Percentiles rank a stretch among this genome's conserved stretches.
Evolutionary conservation across 257 asterid species (phyloP).

Genomic region (Sherardia arvensis): DNA sequence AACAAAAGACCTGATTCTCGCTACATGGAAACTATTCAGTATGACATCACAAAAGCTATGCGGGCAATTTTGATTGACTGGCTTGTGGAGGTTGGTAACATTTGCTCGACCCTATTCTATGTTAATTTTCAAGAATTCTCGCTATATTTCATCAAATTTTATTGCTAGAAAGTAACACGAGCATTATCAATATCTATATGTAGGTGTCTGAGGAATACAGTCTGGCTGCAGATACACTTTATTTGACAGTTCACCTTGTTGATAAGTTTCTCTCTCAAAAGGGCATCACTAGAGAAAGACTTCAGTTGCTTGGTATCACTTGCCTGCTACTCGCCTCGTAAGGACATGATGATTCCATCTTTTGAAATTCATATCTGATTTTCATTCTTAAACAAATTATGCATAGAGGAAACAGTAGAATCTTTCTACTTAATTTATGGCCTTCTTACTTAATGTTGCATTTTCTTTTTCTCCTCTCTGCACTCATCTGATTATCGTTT

Average conservation of each 20-base stretch:
- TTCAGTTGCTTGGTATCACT: slow-evolving; percentile 7
- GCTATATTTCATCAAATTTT: not conserved
- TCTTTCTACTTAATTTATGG: not conserved
- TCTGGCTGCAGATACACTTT: slow-evolving; percentile 34
- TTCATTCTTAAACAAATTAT: not conserved
- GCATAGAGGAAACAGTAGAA: not conserved
- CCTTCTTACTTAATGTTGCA: not conserved
- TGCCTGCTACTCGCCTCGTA: slow-evolving; percentile 1
- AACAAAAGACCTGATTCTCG: slow-evolving; percentile 33
- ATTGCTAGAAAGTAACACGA: not conserved
- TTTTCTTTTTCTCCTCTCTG: not conserved
- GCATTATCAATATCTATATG: not conserved
- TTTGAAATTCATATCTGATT: not conserved
- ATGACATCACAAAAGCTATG: slow-evolving; percentile 60
- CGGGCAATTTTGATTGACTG: slow-evolving; percentile 79
- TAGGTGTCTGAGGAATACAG: slow-evolving; percentile 74
- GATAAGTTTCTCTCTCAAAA: slow-evolving; percentile 1
- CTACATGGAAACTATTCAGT: slow-evolving; percentile 75
- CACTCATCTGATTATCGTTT: not conserved
- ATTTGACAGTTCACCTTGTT: not conserved
- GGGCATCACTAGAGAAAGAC: not conserved
- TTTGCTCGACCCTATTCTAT: not conserved
- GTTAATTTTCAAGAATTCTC: not conserved
- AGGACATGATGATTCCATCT: not conserved
- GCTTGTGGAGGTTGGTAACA: slow-evolving; percentile 73